Evolutionary conservation across 208 protist species (phyloP), one percentile per base, ranked within the genome.

Genomic region (Acanthamoeba castellanii): DNA sequence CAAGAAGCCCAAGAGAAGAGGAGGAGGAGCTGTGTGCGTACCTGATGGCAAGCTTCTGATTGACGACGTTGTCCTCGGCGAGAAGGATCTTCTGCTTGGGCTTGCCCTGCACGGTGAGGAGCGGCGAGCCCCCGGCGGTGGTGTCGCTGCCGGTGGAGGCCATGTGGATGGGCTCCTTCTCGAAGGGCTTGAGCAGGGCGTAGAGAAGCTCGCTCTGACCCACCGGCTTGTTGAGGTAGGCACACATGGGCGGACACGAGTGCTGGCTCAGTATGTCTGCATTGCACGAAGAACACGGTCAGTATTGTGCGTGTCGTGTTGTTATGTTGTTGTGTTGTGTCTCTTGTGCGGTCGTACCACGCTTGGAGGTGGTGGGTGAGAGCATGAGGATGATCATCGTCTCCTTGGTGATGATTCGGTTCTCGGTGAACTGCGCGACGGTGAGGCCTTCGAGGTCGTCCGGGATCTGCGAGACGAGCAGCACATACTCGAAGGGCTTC

Each of bases 41-140:
- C n/a, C n/a, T 16, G 32, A 94, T 81, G 50, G 93, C 95, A 7
- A 96, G 42, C 42, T 93, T 34, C 88, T 96, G 95, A 42, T 96
- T 96, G 20, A 96, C 89, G 30, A 82, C 27, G 70, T 96, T 96
- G 89, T 96, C 95, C 14, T 96, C 95, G 0, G 87, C 95, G 37
- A 96, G 84, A 3, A 96, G 76, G n/a, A 96, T 95, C 14, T 14
- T 7, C 30, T 66, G 37, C 52, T 6, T 1, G 30, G n/a, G 34
- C 74, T 85, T 22, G n/a, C 30, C 84, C 20, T 45, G 7, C 5
- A 0, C 37, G 55, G 55, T 37, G 27, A n/a, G n/a, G n/a, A n/a
- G n/a, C n/a, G 57, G 25, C 70, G 61, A 5, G 57, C 27, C 30
- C 30, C 18, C 66, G 25, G 18, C 55, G 47, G 66, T 27, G 32